Evolutionary conservation across 345 rosid species (phyloP).

Genomic region (Corchorus olitorius): DNA sequence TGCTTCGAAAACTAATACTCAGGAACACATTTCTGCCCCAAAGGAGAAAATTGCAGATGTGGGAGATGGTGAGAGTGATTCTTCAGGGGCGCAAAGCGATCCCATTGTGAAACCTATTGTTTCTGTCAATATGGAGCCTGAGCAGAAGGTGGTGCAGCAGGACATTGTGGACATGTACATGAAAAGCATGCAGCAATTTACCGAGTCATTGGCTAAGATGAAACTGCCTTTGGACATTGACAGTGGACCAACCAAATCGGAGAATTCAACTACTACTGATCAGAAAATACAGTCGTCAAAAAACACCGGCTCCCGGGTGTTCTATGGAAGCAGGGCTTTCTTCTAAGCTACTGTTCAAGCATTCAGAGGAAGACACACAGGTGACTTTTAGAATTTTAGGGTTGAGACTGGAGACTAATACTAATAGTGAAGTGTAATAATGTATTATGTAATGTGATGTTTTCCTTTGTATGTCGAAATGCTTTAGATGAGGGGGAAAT

Average conservation of each 20-base stretch:
- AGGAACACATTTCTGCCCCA: constrained; percentile 45
- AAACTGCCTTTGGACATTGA: constrained; percentile 93
- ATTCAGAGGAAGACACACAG: constrained; percentile 55
- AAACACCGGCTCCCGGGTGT: constrained; percentile 83
- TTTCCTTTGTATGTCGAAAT: constrained; percentile 57
- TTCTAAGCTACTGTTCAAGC: constrained; percentile 56
- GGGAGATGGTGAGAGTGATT: constrained; percentile 49
- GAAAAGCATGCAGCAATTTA: constrained; percentile 99
- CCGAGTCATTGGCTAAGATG: constrained; percentile 99
- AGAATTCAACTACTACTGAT: constrained; percentile 79
- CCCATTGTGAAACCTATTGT: constrained; percentile 49
- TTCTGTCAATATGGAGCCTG: constrained; percentile 64
- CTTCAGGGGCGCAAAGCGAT: constrained; percentile 47
- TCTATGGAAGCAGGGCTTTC: constrained; percentile 97
- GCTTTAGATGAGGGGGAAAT: constrained; percentile 42
- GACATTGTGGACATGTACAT: constrained; percentile 97
- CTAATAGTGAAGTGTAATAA: constrained; percentile 61
- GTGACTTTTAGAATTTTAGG: constrained; percentile 65
- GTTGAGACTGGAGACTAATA: constrained; percentile 75
- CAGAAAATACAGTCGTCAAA: constrained; percentile 68
- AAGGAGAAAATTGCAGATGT: constrained; percentile 44
- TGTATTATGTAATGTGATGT: constrained; percentile 57
- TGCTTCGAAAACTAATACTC: constrained; percentile 45
- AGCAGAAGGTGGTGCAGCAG: constrained; percentile 84
- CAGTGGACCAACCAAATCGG: constrained; percentile 68